Evolutionary conservation across 345 rosid species (phyloP), one percentile per base, ranked within the genome.

Genomic region (Mercurialis annua): DNA sequence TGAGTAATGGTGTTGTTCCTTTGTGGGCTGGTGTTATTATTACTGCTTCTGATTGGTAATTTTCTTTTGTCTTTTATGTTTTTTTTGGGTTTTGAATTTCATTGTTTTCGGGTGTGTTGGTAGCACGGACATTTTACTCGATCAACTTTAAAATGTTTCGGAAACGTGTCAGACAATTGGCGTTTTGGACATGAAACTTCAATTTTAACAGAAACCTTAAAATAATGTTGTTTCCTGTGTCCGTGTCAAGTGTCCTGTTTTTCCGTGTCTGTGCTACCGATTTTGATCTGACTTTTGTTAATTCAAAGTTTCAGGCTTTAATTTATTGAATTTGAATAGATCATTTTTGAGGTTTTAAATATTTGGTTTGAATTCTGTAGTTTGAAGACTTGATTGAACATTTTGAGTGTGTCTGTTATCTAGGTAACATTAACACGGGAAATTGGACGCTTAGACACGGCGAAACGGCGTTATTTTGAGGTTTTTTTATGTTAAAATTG

Each of bases 11-110:
- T 43, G 59, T 75, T 67, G 59, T 93, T 69, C 96, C 98, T 71
- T 78, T 93, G 48, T 93, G 96, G 97, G 78, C 87, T 70, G 98
- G 98, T 55, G 97, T 93, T 68, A 54, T 84, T 33, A 89, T 93
- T 23, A 93, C 96, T n/a, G 96, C 97, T 76, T 77, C 71, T 58
- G 97, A 93, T 71, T 88, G 96, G 98, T 93, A 71, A 73, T 52
- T 74, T 57, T 77, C 43, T 21, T 2, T 16, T 5, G 2, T 24
- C 5, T 55, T 59, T 6, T n/a, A n/a, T 18, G 18, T 50, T 5
- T 18, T n/a, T 27, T 52, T 38, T 51, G 54, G 4, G 21, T n/a
- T 49, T 31, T 33, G 29, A 14, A 64, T 20, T 2, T n/a, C 54
- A 30, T 31, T 40, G 56, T 48, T 16, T 31, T 48, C 33, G 1